A percentile compares a stretch with the other conserved stretches of the same genome.
phyloP scores from a whole-genome alignment of 192 early-diverging fungal species.

The Entophlyctis luteolus region DNA sequence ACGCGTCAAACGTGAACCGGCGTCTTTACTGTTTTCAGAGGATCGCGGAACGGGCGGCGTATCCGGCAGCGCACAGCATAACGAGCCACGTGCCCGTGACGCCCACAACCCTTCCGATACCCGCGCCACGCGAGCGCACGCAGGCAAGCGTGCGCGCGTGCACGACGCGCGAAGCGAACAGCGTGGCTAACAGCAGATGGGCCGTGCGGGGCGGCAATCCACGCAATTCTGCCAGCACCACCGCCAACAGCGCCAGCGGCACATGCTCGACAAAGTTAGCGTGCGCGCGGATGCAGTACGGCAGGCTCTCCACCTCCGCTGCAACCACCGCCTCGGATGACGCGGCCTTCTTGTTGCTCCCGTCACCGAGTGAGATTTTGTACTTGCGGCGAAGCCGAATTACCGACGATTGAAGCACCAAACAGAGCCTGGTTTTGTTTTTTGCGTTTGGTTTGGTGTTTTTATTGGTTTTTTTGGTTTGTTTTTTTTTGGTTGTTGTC shows the following conservation, averaged over 20 bases:
- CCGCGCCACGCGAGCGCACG: not conserved
- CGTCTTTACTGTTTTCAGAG: no score
- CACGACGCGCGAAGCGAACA: not conserved
- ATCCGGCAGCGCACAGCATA: not conserved
- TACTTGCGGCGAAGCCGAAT: not conserved
- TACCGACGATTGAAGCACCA: not conserved
- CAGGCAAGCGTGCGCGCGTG: not conserved
- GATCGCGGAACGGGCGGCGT: no score
- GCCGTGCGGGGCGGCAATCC: not conserved
- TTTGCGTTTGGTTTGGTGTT: no score
- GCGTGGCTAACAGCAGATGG: not conserved
- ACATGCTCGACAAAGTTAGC: constrained; percentile 10
- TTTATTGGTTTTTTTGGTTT: no score
- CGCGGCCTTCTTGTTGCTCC: no score
- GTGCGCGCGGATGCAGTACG: not conserved
- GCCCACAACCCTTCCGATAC: not conserved
- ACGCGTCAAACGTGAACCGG: no score
- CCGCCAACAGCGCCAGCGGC: not conserved
- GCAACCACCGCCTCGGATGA: not conserved
- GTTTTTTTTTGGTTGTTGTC: no score
- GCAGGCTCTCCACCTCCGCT: not conserved
- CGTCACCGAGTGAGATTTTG: constrained; percentile 21
- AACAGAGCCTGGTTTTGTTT: not conserved
- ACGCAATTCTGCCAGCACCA: constrained; percentile 2
- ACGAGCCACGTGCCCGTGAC: not conserved